A percentile compares a stretch with the other conserved stretches of the same genome.
These are phyloP conservation scores for Aspergillus awamori DNA, from an alignment of 2,329 filamentous ascomycete genomes.

Conservation along the genomic window DNA sequence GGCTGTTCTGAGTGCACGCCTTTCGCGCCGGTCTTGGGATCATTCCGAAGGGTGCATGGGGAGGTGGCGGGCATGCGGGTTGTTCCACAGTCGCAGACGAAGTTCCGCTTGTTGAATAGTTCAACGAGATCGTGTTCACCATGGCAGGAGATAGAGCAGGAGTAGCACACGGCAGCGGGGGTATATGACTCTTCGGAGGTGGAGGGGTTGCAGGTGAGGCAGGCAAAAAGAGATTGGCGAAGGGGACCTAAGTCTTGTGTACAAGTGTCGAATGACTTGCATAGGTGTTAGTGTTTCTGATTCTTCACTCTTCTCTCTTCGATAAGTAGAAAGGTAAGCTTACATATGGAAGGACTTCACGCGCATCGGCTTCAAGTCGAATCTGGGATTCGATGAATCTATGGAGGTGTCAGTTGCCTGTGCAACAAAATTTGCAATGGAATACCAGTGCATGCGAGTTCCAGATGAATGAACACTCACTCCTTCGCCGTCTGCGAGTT, in stretches of 20 bases:
- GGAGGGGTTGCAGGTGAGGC: conserved; percentile 85
- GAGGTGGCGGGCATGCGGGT: conserved; percentile 71
- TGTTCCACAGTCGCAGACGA: conserved; percentile 95
- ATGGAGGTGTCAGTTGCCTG: neutral
- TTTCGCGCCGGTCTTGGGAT: conserved; percentile 72
- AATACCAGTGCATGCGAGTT: neutral
- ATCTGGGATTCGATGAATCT: conserved; percentile 90
- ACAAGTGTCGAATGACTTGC: conserved; percentile 86
- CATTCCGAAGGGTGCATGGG: conserved; percentile 75
- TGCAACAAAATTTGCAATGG: neutral
- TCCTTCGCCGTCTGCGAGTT: conserved; percentile 74
- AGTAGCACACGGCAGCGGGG: conserved; percentile 88
- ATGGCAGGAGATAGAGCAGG: conserved; percentile 94
- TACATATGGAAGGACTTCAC: conserved; percentile 92
- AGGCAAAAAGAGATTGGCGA: conserved; percentile 87
- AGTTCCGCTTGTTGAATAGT: conserved; percentile 92
- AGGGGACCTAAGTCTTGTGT: conserved; percentile 87
- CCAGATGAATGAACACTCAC: conserved; percentile 43
- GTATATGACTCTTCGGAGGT: conserved; percentile 65
- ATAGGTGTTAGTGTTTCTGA: conserved; percentile 18
- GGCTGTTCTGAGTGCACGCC: conserved; percentile 75
- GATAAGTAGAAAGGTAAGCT: conserved; percentile 30
- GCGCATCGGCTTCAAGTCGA: conserved; percentile 88
- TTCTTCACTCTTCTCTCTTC: neutral
- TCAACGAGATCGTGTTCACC: conserved; percentile 94